These are phyloP conservation scores for Lactarius hatsudake DNA, from an alignment of 768 basidiomycete genomes.

Conservation along the genomic window DNA sequence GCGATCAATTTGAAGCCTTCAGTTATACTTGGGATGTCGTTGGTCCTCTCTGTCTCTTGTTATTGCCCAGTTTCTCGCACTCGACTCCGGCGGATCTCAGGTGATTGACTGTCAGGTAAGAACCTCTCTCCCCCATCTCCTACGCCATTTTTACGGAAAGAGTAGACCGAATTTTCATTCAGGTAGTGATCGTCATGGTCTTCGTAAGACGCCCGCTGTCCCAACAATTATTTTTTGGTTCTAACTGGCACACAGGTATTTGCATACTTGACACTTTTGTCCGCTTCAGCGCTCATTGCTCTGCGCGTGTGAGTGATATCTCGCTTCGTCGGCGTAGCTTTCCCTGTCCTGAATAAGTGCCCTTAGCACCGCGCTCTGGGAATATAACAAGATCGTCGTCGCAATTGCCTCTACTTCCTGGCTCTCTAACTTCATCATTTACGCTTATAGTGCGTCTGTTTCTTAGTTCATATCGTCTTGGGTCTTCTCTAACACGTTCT, in stretches of 20 bases:
- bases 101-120: neutral
- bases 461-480: neutral
- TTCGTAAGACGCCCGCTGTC: neutral
- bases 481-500: neutral
- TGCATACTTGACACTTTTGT: constrained; percentile 1
- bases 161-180: neutral
- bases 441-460: neutral
- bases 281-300: constrained; percentile 18
- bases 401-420: neutral
- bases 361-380: constrained; percentile 13
- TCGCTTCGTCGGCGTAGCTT: neutral
- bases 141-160: neutral
- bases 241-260: neutral
- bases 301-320: constrained; percentile 17
- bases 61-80: neutral
- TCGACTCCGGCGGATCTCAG: neutral
- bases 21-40: constrained; percentile 12
- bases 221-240: neutral
- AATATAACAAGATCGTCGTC: constrained; percentile 1
- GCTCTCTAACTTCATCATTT: neutral
- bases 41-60: neutral
- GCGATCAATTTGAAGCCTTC: neutral
- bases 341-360: neutral
- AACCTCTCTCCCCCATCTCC: neutral
- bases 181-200: neutral